Evolutionary conservation across 768 basidiomycete species (phyloP).

Genomic region (Lentinula guzmanii): DNA sequence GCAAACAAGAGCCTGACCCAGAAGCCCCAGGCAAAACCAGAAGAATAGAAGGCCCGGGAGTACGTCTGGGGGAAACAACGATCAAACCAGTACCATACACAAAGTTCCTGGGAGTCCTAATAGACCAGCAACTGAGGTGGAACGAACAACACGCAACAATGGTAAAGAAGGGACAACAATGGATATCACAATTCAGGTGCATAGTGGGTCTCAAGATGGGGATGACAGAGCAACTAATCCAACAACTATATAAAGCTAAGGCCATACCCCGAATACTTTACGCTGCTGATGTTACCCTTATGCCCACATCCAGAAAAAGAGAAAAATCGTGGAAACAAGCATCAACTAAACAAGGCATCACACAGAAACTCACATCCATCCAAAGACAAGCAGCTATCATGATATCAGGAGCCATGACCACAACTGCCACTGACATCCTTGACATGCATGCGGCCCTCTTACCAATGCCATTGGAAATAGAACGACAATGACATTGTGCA

Average conservation of each 20-base stretch:
- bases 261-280: background rate
- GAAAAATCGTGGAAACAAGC: no score
- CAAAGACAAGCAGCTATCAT: no score
- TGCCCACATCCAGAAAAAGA: no score
- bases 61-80: background rate
- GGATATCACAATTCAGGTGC: slow-evolving; percentile 4
- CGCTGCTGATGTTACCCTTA: background rate
- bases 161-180: slow-evolving; percentile 9
- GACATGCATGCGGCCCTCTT: no score
- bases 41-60: background rate
- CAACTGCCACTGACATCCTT: no score
- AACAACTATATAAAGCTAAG: no score
- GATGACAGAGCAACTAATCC: background rate
- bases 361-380: no score
- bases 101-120: no score
- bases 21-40: background rate
- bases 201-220: background rate
- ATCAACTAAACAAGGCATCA: no score
- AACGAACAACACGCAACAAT: slow-evolving; percentile 7
- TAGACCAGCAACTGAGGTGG: slow-evolving; percentile 5
- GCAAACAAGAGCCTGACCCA: background rate
- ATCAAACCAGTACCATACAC: background rate
- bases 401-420: no score
- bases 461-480: no score
- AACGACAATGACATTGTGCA: no score